phyloP scores from a whole-genome alignment of 2,329 filamentous ascomycete genomes.

The Sporothrix inflata region DNA sequence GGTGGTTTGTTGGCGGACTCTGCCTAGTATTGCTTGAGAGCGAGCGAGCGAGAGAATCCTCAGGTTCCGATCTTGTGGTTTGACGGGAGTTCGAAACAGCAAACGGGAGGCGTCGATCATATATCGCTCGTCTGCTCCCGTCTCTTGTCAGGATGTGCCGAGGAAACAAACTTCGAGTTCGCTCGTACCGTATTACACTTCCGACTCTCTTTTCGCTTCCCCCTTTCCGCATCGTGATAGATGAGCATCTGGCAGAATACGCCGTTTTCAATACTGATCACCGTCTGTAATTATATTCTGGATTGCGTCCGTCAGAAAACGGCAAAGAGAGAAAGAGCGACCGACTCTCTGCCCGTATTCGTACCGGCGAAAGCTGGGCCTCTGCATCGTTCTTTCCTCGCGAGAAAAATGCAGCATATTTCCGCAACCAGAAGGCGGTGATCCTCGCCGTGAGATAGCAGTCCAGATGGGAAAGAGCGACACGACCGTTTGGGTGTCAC shows the following conservation, averaged over 20 bases:
- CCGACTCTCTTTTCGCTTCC: background rate
- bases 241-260: background rate
- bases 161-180: background rate
- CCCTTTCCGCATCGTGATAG: background rate
- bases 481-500: background rate
- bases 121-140: background rate
- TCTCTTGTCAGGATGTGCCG: background rate
- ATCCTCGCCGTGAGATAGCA: background rate
- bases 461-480: constrained; percentile 10
- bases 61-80: background rate
- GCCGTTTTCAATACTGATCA: background rate
- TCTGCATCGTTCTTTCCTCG: constrained; percentile 5
- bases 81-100: background rate
- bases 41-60: background rate
- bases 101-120: constrained; percentile 5
- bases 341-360: background rate
- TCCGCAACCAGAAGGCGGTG: constrained; percentile 14
- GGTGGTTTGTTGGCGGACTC: background rate
- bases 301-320: background rate
- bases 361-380: background rate
- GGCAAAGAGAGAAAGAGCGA: background rate
- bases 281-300: background rate
- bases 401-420: background rate
- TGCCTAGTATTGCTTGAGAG: background rate
- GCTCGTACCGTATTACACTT: background rate